Evolutionary conservation across 495 filamentous ascomycete species (phyloP).

Genomic region (Annulohypoxylon nitens): DNA sequence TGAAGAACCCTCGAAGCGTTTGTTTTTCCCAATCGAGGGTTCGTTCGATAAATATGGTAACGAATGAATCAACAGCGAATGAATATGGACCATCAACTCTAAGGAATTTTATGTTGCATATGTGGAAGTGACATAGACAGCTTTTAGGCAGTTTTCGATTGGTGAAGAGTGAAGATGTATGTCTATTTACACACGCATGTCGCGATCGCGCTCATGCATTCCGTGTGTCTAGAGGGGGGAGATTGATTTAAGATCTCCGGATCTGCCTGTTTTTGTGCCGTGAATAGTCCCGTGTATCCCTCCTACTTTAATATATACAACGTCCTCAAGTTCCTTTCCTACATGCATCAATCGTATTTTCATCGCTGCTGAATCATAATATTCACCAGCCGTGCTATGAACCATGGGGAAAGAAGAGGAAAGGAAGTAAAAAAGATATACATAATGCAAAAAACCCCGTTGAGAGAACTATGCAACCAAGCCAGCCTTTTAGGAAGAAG

Average conservation of each 20-base stretch:
- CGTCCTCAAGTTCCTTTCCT: not conserved
- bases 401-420: not conserved
- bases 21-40: not conserved
- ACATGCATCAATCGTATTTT: not conserved
- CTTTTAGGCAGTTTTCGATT: not conserved
- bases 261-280: not conserved
- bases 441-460: slow-evolving; percentile 31
- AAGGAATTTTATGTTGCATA: not conserved
- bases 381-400: not conserved
- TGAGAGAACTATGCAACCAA: slow-evolving; percentile 35
- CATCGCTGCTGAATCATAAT: not conserved
- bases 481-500: slow-evolving; percentile 1
- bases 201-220: not conserved
- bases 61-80: not conserved
- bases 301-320: not conserved
- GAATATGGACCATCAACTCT: not conserved
- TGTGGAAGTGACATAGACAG: not conserved
- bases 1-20: not conserved
- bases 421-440: slow-evolving; percentile 15
- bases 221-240: not conserved
- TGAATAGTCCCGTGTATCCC: not conserved
- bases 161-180: slow-evolving; percentile 38
- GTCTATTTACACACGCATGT: slow-evolving; percentile 33
- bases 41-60: not conserved
- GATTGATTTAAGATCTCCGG: not conserved